Evolutionary conservation across 2,329 filamentous ascomycete genomes (phyloP).

Genomic region (Lachnellula arida): DNA sequence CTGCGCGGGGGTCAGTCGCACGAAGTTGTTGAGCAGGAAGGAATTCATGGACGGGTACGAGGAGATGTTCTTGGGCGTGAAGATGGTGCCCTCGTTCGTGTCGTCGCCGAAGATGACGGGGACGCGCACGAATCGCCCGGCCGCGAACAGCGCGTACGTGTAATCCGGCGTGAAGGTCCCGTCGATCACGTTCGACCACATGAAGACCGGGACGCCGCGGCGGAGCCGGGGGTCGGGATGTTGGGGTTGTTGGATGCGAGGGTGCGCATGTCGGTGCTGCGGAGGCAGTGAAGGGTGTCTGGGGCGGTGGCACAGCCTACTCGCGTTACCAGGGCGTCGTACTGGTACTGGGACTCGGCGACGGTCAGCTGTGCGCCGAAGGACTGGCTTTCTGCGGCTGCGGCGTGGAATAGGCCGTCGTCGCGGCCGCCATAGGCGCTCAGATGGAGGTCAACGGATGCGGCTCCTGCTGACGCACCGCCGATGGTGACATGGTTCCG

Average conservation of each 20-base stretch:
- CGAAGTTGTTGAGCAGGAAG: slow-evolving; percentile 56
- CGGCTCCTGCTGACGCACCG: slow-evolving; percentile 64
- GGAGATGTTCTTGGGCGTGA: slow-evolving; percentile 46
- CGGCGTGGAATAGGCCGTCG: slow-evolving; percentile 46
- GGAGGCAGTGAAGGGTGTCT: slow-evolving; percentile 43
- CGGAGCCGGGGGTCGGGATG: slow-evolving; percentile 34
- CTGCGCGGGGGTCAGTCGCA: slow-evolving; percentile 43
- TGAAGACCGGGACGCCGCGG: slow-evolving; percentile 40
- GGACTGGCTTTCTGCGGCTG: slow-evolving; percentile 47
- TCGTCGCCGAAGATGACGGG: slow-evolving; percentile 53
- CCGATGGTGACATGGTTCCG: slow-evolving; percentile 63
- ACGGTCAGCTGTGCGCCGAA: slow-evolving; percentile 45
- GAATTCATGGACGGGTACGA: slow-evolving; percentile 44
- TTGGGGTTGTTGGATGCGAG: too few species aligned
- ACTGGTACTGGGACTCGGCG: slow-evolving; percentile 47
- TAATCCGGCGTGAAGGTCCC: slow-evolving; percentile 46
- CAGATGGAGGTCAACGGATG: slow-evolving; percentile 60
- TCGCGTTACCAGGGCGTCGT: slow-evolving; percentile 42
- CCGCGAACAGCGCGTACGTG: slow-evolving; percentile 44
- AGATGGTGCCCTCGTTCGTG: slow-evolving; percentile 62
- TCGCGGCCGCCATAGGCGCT: slow-evolving; percentile 48
- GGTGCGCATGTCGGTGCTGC: too few species aligned
- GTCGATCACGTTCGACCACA: slow-evolving; percentile 53
- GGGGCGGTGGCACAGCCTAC: slow-evolving; percentile 37
- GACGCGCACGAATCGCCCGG: slow-evolving; percentile 49